Conservation (phyloP, 805 yeast species). For the Ogataea sp. region DNA sequence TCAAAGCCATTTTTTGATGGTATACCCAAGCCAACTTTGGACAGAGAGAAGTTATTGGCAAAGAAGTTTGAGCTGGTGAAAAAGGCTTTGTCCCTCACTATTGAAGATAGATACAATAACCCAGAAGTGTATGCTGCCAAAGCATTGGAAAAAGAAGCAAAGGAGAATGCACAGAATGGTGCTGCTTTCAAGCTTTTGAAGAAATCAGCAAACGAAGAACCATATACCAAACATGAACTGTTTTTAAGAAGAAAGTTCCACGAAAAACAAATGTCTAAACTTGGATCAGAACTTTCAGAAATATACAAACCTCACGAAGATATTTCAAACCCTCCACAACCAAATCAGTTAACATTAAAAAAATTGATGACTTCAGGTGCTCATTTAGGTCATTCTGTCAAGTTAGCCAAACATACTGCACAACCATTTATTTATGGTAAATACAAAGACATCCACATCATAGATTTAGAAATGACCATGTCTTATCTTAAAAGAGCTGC, state of each 20-base stretch:
- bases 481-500: conserved; percentile 70
- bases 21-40: conserved; percentile 18
- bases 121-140: background rate
- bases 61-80: conserved; percentile 19
- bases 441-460: conserved; percentile 85
- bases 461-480: conserved; percentile 81
- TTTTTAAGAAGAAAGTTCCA: conserved; percentile 66
- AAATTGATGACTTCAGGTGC: conserved; percentile 86
- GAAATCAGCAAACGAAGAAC: conserved; percentile 50
- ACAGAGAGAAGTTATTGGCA: conserved; percentile 20
- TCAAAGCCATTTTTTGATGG: conserved; percentile 17
- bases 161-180: no score
- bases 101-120: background rate
- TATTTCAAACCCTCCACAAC: conserved; percentile 47
- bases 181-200: no score
- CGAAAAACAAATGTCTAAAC: conserved; percentile 38
- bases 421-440: conserved; percentile 85
- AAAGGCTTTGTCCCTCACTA: conserved; percentile 7
- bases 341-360: conserved; percentile 54
- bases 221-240: conserved; percentile 73
- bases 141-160: no score
- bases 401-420: conserved; percentile 69
- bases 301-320: conserved; percentile 68
- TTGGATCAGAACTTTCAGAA: conserved; percentile 59
- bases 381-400: conserved; percentile 87